These are phyloP conservation scores for Glycine soja DNA, from an alignment of 306 rosid species.

Conservation along the genomic window DNA sequence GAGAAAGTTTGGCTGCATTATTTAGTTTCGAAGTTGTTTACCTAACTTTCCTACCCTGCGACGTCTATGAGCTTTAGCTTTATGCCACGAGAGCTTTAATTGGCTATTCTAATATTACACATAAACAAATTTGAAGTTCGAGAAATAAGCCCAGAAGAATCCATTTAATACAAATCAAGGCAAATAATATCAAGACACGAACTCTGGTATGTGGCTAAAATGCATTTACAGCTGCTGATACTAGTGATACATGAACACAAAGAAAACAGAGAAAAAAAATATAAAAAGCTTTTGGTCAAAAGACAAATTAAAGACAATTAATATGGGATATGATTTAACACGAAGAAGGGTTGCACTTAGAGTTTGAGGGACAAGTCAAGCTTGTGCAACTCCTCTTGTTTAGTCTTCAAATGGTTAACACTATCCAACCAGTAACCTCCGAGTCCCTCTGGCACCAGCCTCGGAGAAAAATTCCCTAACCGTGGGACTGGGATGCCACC, in stretches of 20 bases:
- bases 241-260: conserved; percentile 36
- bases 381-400: conserved; percentile 75
- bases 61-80: not conserved
- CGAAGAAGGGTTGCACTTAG: conserved; percentile 46
- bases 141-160: conserved; percentile 36
- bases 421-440: conserved; percentile 63
- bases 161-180: conserved; percentile 28
- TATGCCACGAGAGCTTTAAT: not conserved
- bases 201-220: conserved; percentile 34
- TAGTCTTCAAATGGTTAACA: conserved; percentile 53
- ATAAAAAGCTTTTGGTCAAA: not conserved
- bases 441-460: conserved; percentile 42
- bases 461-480: conserved; percentile 54
- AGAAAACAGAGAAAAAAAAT: conserved; percentile 5
- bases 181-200: conserved; percentile 33
- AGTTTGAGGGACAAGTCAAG: conserved; percentile 97
- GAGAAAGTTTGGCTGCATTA: conserved; percentile 12
- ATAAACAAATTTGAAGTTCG: not conserved
- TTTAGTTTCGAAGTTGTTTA: conserved; percentile 1
- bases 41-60: conserved; percentile 1
- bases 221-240: conserved; percentile 56
- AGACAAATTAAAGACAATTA: conserved; percentile 7
- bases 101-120: conserved; percentile 14
- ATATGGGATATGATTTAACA: not conserved
- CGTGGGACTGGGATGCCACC: conserved; percentile 34